A percentile compares a stretch with the other conserved stretches of the same genome.
Conservation (phyloP, 2,329 filamentous ascomycete genomes). For the Sporothrix globosa region DNA sequence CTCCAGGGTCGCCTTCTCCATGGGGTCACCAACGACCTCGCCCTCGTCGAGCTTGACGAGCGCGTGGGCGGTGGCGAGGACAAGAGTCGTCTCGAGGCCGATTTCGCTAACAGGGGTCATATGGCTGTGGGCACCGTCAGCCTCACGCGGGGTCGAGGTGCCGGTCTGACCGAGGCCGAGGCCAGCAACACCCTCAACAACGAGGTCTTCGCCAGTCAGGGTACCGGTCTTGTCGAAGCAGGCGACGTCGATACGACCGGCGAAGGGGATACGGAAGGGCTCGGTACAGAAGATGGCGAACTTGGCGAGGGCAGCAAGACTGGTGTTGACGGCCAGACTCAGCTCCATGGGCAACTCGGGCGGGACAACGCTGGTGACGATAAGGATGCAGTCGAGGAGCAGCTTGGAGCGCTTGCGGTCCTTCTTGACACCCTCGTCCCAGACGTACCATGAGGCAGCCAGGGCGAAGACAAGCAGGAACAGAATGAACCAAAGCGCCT, state of each 20-base stretch:
- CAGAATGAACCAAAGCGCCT: conserved; percentile 95
- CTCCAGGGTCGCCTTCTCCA: conserved; percentile 93
- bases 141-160: conserved; percentile 66
- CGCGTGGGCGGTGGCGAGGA: conserved; percentile 92
- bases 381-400: conserved; percentile 94
- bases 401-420: conserved; percentile 98
- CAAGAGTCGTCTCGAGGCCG: conserved; percentile 82
- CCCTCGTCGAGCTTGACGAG: conserved; percentile 96
- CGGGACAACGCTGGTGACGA: conserved; percentile 97
- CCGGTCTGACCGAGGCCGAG: conserved; percentile 68
- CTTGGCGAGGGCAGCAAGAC: conserved; percentile 89
- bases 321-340: conserved; percentile 95
- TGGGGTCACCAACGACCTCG: conserved; percentile 95
- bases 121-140: conserved; percentile 80
- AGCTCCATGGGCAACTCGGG: conserved; percentile 98
- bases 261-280: conserved; percentile 96
- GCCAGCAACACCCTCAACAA: conserved; percentile 95
- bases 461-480: conserved; percentile 96
- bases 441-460: conserved; percentile 98
- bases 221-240: conserved; percentile 99
- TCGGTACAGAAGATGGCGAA: conserved; percentile 98
- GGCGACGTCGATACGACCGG: conserved; percentile 90
- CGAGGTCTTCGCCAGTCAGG: conserved; percentile 91
- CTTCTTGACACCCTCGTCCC: conserved; percentile 91
- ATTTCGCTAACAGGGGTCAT: conserved; percentile 72